A percentile compares a stretch with the other conserved stretches of the same genome.
Evolutionary conservation across 2,329 filamentous ascomycete species (phyloP).

Genomic region (Diaporthe citriasiana): DNA sequence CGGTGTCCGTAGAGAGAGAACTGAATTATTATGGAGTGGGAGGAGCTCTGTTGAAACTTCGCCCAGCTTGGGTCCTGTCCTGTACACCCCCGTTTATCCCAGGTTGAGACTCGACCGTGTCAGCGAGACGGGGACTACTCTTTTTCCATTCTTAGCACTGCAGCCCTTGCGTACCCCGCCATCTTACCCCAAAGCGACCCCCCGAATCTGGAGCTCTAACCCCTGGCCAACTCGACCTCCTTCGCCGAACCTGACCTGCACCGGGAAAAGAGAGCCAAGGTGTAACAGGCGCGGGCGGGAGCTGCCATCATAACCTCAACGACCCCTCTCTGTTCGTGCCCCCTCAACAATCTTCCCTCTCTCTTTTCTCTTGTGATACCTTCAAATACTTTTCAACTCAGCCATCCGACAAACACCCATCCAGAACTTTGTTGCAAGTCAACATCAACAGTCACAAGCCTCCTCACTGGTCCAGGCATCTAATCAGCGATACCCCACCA

Average conservation of each 20-base stretch:
- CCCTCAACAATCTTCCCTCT: constrained; percentile 6
- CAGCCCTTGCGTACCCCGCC: constrained; percentile 33
- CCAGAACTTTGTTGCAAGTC: constrained; percentile 28
- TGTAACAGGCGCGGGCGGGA: constrained; percentile 37
- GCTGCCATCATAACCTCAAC: constrained; percentile 31
- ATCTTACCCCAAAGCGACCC: constrained; percentile 14
- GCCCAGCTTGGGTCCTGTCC: constrained; percentile 22
- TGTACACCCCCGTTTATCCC: neutral
- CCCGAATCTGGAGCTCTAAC: constrained; percentile 21
- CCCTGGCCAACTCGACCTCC: constrained; percentile 26
- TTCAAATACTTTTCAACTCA: constrained; percentile 2
- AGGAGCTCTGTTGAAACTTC: constrained; percentile 26
- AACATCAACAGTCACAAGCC: constrained; percentile 32
- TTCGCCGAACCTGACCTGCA: constrained; percentile 28
- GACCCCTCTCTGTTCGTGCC: constrained; percentile 24
- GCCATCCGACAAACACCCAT: neutral
- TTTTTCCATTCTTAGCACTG: constrained; percentile 30
- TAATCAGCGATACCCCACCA: constrained; percentile 40
- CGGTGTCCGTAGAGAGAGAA: constrained; percentile 5
- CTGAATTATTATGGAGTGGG: constrained; percentile 21
- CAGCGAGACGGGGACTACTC: constrained; percentile 7
- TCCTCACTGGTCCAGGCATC: constrained; percentile 33
- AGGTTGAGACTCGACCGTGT: constrained; percentile 35
- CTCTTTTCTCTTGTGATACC: neutral
- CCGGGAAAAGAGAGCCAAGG: constrained; percentile 34